Evolutionary conservation across 2,329 filamentous ascomycete genomes (phyloP).

Genomic region (Coleophoma eucalyptorum): DNA sequence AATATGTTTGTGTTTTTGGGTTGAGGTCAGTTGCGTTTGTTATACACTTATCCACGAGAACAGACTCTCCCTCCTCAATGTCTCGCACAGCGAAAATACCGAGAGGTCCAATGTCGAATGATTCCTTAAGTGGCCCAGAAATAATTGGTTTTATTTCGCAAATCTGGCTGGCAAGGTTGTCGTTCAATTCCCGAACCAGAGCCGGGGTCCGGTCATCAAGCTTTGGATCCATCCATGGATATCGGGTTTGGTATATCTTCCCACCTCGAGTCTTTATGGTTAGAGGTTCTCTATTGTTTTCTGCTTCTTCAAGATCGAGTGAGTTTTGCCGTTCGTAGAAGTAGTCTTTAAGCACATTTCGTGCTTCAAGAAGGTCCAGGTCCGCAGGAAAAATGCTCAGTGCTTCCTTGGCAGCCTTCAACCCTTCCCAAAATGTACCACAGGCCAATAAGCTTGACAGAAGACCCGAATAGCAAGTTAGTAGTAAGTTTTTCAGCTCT

Average conservation of each 20-base stretch:
- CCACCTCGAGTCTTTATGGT: slow-evolving; percentile 7
- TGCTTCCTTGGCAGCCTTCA: slow-evolving; percentile 11
- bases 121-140: not conserved
- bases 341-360: not conserved
- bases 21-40: slow-evolving; percentile 10
- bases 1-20: slow-evolving; percentile 10
- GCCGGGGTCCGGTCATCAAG: slow-evolving; percentile 13
- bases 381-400: slow-evolving; percentile 13
- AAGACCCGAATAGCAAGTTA: slow-evolving; percentile 11
- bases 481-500: slow-evolving; percentile 11
- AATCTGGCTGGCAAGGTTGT: not conserved
- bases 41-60: slow-evolving; percentile 18
- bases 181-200: slow-evolving; percentile 16
- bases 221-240: slow-evolving; percentile 20
- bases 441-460: slow-evolving; percentile 11
- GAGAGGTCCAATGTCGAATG: slow-evolving; percentile 19
- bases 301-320: not conserved
- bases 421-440: slow-evolving; percentile 19
- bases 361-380: slow-evolving; percentile 6
- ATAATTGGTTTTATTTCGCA: slow-evolving; percentile 12
- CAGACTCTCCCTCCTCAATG: slow-evolving; percentile 15
- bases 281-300: not conserved
- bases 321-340: slow-evolving; percentile 4
- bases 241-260: slow-evolving; percentile 18
- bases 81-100: slow-evolving; percentile 21